phyloP scores from a whole-genome alignment of 2,329 filamentous ascomycete species.

The Penicillium sp. region DNA sequence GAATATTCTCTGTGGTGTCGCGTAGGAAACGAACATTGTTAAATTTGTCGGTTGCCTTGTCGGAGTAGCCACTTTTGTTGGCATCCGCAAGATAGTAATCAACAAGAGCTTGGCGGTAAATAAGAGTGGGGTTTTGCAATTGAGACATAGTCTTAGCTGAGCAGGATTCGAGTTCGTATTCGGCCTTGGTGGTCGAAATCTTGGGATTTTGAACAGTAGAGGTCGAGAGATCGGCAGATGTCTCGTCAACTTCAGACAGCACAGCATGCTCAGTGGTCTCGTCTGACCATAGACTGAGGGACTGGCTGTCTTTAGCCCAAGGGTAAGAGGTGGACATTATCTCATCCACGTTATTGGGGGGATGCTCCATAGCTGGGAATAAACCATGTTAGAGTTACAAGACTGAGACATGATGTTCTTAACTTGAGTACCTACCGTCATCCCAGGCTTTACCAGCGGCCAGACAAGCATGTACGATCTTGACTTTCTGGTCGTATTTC shows the following conservation, averaged over 20 bases:
- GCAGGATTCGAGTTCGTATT: no score
- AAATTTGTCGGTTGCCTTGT: constrained; percentile 17
- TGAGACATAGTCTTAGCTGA: no score
- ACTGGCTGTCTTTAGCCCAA: no score
- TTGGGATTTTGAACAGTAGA: no score
- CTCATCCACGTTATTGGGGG: no score
- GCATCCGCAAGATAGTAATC: constrained; percentile 33
- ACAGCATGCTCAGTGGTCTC: no score
- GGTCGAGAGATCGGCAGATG: no score
- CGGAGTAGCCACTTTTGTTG: constrained; percentile 21
- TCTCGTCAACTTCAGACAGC: no score
- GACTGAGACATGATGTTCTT: constrained; percentile 21
- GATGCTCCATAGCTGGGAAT: no score
- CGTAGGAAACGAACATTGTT: neutral
- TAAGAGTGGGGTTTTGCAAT: neutral
- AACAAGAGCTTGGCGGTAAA: constrained; percentile 38
- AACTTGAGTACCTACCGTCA: constrained; percentile 26
- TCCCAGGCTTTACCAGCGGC: constrained; percentile 17
- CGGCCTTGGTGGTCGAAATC: no score
- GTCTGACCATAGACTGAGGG: no score
- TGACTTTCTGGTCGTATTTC: neutral
- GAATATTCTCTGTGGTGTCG: neutral
- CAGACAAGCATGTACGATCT: neutral
- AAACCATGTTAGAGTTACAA: constrained; percentile 20
- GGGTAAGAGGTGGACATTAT: no score